Evolutionary conservation across 1,284 basidiomycete species (phyloP).

Genomic region (Fomitopsis schrenkii): DNA sequence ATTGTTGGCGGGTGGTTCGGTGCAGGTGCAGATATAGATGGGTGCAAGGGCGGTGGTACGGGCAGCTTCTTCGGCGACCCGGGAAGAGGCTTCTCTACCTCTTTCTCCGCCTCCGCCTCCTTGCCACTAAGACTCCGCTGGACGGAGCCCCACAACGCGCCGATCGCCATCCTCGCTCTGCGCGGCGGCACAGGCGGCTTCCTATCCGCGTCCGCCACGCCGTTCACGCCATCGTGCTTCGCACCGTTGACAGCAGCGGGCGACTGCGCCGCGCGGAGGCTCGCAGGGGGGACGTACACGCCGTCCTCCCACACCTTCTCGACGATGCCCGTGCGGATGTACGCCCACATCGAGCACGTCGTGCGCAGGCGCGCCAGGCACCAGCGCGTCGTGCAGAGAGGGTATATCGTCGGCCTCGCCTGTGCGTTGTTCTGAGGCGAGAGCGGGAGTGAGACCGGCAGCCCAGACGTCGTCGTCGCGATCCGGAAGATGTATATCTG

Average conservation of each 20-base stretch:
- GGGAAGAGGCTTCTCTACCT: slow-evolving; percentile 14
- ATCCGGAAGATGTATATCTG: slow-evolving; percentile 62
- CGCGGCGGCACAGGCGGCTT: slow-evolving; percentile 29
- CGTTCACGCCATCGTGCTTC: slow-evolving; percentile 15
- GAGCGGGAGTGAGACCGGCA: slow-evolving; percentile 24
- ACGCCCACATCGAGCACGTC: slow-evolving; percentile 92
- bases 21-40: slow-evolving; percentile 20
- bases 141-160: slow-evolving; percentile 31
- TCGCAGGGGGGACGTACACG: slow-evolving; percentile 29
- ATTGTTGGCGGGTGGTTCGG: slow-evolving; percentile 12
- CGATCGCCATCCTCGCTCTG: slow-evolving; percentile 27
- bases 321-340: slow-evolving; percentile 76
- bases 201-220: slow-evolving; percentile 5
- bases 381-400: slow-evolving; percentile 75
- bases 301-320: slow-evolving; percentile 84
- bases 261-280: slow-evolving; percentile 9
- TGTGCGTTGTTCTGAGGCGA: slow-evolving; percentile 20
- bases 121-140: slow-evolving; percentile 24
- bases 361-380: slow-evolving; percentile 75
- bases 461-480: slow-evolving; percentile 29
- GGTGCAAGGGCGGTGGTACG: slow-evolving; percentile 35
- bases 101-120: slow-evolving; percentile 7
- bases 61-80: slow-evolving; percentile 20
- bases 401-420: slow-evolving; percentile 42
- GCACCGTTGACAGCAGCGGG: slow-evolving; percentile 17